Evolutionary conservation across 2,329 filamentous ascomycete species (phyloP), one percentile per base, ranked within the genome.

Genomic region (Fusarium subglutinans): DNA sequence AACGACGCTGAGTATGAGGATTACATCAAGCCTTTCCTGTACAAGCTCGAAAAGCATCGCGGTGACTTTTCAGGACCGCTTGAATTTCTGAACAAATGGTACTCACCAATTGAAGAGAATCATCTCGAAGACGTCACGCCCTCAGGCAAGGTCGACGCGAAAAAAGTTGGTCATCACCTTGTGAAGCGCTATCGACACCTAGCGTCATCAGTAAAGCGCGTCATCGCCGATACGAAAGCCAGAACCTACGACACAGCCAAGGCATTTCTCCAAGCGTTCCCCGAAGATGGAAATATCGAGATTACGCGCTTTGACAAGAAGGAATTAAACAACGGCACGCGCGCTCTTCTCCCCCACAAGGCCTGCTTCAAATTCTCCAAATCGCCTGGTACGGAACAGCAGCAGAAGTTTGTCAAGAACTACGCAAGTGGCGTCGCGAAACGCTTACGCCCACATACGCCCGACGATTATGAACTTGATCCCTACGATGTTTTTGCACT

Each of bases 1-100:
- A 77, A 77, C 3, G 75, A 77, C 10, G 75, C 60, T 37, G 75
- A 77, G 41, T 77, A 77, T 33, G 73, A 77, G 26, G 75, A 77
- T 9, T 77, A 77, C 30, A 77, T 77, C 45, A 33, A 75, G 13
- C 75, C 75, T 0, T 77, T 77, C 20, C 66, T 77, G 18, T 69
- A 51, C 51, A 77, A 77, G 12, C 44, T 77, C 8, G 75, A 77
- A 41, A 63, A 73, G 50, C 68, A 77, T 9, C 73, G 75, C 0
- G 75, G 75, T 10, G 66, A 38, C 33, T 77, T 77, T 3, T 77
- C 75, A 0, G 75, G 75, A 1, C 73, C 75, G 0, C 54, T 77
- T 1, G 62, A 67, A 6, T 69, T 77, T 10, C 26, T 77, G 18
- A 77, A 77, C 22, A 58, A 63, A 5, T 77, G 75, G 75, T 33